Evolutionary conservation across 257 asterid species (phyloP).

Genomic region (Voacanga thouarsii): DNA sequence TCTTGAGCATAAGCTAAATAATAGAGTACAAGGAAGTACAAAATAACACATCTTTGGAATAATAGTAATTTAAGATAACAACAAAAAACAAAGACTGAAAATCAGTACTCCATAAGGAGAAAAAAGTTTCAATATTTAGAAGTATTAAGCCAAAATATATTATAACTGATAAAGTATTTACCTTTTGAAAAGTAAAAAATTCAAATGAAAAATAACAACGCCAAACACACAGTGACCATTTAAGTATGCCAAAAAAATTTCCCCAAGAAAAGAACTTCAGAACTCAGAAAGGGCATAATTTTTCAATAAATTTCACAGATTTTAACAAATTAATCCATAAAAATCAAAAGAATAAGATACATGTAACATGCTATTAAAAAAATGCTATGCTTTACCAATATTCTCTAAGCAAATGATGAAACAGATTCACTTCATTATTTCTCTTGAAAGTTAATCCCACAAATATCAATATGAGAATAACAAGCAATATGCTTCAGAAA

Average conservation of each 20-base stretch:
- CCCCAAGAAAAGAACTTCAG: not conserved
- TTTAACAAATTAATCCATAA: not conserved
- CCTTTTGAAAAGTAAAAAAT: slow-evolving; percentile 31
- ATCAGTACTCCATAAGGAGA: not conserved
- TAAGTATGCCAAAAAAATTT: slow-evolving; percentile 16
- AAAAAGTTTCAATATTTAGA: not conserved
- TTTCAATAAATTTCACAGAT: not conserved
- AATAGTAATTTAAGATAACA: not conserved
- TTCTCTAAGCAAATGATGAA: not conserved
- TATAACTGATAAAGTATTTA: slow-evolving; percentile 6
- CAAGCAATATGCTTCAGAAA: not conserved
- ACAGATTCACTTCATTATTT: slow-evolving; percentile 3
- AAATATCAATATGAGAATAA: not conserved
- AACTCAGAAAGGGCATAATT: not conserved
- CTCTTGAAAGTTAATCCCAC: not conserved
- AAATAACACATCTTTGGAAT: not conserved
- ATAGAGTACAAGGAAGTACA: not conserved
- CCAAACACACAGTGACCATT: slow-evolving; percentile 13
- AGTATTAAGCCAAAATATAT: not conserved
- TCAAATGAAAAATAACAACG: slow-evolving; percentile 21
- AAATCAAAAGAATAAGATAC: not conserved
- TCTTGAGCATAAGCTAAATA: not conserved
- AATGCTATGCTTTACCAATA: slow-evolving; percentile 21
- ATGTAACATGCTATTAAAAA: slow-evolving; percentile 2
- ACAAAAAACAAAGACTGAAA: not conserved